Evolutionary conservation across 108 stramenopile genomes (phyloP), one percentile per base, ranked within the genome.

Genomic region (Skeletonema tropicum): DNA sequence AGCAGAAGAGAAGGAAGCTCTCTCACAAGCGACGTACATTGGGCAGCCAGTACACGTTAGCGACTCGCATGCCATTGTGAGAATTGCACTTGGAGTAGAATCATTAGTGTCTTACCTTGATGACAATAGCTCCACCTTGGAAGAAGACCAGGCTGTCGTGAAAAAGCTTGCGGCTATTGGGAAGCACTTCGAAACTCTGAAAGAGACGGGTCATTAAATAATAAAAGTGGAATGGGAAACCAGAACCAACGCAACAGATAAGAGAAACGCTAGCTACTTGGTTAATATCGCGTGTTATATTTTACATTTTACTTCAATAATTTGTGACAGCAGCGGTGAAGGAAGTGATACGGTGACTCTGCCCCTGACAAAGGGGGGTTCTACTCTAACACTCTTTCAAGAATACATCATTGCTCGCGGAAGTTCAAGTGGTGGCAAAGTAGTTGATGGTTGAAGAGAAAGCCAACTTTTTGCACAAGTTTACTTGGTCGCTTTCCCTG

Each of bases 31-130:
- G 45, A 64, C 76, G n/a, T 86, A 81, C 63, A 82, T 88, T 73
- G 90, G 90, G n/a, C 90, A 90, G 66, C 90, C 90, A 6, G 90
- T 90, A 5, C 86, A 88, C 58, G 90, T 90, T 11, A 75, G 73
- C 17, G 86, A 90, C 15, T 72, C 83, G 19, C 84, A 85, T 73
- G 87, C 87, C 35, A 87, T 90, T 73, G 68, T 90, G 17, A 57
- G 90, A 64, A 90, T 90, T 61, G 87, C 87, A 30, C 69, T 90
- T 14, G 90, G 90, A 10, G 80, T 79, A 33, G 87, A 90, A 14
- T 88, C 87, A 5, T 63, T 90, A 57, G 35, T 79, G 29, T 76
- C 71, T 1, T 90, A 88, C 67, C 70, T 87, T 21, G 57, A 88
- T 7, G 75, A 88, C 58, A 70, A 64, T 58, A 74, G 49, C 15